phyloP scores from a whole-genome alignment of 164 flowering plant species.

The Euptelea pleiosperma region DNA sequence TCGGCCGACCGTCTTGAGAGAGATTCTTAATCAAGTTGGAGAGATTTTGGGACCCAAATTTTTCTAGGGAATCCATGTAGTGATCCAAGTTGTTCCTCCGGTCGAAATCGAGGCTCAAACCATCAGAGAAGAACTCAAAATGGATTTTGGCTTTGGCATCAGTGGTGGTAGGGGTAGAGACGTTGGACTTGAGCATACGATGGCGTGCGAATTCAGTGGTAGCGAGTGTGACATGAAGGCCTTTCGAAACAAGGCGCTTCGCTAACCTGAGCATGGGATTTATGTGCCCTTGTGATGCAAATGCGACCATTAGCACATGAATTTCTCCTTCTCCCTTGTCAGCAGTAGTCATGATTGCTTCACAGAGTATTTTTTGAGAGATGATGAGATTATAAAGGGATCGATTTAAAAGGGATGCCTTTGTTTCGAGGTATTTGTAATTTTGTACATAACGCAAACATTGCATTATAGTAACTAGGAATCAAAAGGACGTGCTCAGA shows the following conservation, averaged over 20 bases:
- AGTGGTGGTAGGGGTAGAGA: background rate
- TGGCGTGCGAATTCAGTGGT: conserved; percentile 25
- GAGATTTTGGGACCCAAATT: background rate
- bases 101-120: conserved; percentile 8
- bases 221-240: conserved; percentile 53
- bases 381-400: too few relatives aligned
- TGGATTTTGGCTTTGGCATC: conserved; percentile 32
- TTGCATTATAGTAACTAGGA: too few relatives aligned
- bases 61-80: conserved; percentile 34
- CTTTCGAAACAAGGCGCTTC: conserved; percentile 49
- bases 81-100: conserved; percentile 16
- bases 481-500: too few relatives aligned
- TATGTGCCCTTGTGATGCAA: conserved; percentile 60
- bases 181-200: conserved; percentile 16
- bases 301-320: conserved; percentile 54
- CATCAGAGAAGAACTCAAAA: conserved; percentile 67
- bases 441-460: too few relatives aligned
- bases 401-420: too few relatives aligned
- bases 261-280: conserved; percentile 62
- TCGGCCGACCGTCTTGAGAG: conserved; percentile 26
- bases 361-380: background rate
- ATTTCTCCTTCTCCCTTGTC: background rate
- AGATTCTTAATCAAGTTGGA: conserved; percentile 25
- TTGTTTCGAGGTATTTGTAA: too few relatives aligned
- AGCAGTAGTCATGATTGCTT: too few relatives aligned